A percentile compares a stretch with the other conserved stretches of the same genome.
Conservation (phyloP, 768 basidiomycete species). For the Inosperma sp. region DNA sequence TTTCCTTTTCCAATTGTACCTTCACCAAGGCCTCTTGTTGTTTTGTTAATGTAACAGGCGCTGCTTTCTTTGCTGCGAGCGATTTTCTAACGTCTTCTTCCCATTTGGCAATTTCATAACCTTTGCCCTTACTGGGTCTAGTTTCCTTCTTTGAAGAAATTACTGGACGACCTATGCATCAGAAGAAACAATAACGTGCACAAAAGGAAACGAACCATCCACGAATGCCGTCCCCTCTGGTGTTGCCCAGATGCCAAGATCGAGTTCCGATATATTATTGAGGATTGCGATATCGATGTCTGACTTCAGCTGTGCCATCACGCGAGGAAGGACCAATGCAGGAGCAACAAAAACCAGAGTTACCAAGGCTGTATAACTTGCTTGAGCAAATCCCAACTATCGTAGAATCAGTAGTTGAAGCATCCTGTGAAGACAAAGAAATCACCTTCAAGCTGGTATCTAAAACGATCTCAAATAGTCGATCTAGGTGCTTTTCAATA, state of each 20-base stretch:
- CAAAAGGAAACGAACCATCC: slow-evolving; percentile 52
- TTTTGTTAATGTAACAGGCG: slow-evolving; percentile 60
- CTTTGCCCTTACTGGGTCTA: slow-evolving; percentile 70
- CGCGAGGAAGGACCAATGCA: slow-evolving; percentile 53
- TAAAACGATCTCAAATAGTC: slow-evolving; percentile 46
- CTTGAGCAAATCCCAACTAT: slow-evolving; percentile 53
- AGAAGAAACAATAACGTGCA: background rate
- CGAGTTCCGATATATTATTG: slow-evolving; percentile 60
- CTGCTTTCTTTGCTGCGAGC: slow-evolving; percentile 74
- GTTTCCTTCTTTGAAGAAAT: slow-evolving; percentile 55
- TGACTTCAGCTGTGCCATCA: slow-evolving; percentile 59
- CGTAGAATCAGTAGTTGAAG: background rate
- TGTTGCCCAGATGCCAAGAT: slow-evolving; percentile 82
- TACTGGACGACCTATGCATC: slow-evolving; percentile 38
- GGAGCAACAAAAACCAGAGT: slow-evolving; percentile 83
- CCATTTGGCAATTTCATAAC: slow-evolving; percentile 89
- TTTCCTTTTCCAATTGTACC: slow-evolving; percentile 79
- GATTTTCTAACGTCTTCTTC: slow-evolving; percentile 89
- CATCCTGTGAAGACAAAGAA: background rate
- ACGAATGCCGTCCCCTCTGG: slow-evolving; percentile 76
- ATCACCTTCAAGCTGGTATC: slow-evolving; percentile 50
- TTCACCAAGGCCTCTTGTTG: slow-evolving; percentile 81
- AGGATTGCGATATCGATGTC: slow-evolving; percentile 64
- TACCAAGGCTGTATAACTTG: slow-evolving; percentile 67
- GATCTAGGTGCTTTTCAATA: slow-evolving; percentile 46